Base-by-base conservation (phyloP, 1,284 basidiomycete genomes). In the Moesziomyces sp. region DNA sequence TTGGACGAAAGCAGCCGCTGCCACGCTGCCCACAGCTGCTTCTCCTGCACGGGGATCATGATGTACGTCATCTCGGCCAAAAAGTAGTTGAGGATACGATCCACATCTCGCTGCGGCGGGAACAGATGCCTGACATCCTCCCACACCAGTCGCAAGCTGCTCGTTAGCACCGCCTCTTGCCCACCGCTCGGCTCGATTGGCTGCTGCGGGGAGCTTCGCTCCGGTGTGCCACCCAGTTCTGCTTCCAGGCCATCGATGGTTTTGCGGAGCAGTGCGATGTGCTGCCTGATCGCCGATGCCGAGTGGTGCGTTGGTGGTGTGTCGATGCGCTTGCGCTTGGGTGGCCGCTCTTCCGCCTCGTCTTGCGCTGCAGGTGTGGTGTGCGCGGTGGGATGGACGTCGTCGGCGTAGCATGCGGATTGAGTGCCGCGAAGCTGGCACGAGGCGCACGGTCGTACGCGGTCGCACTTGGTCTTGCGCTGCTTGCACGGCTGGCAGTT, bases 381-480 rank as follows among this genome's bases (percentile, higher is more conserved):
- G 4, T 48, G 21, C 1, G 19, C n/a, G 23, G 46, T 4, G 2
- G 59, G 49, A 5, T 28, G 26, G 26, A 28, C 6, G 6, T 58
- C 59, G 9, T 62, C 59, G 1, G 30, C 35, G 44, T 69, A 69
- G 51, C 66, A 69, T 23, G 38, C 46, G 33, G 62, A 48, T 43
- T 69, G 60, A 19, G 60, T 69, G 7, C 66, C 66, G 11, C 66
- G 24, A 19, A 69, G 45, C 30, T 57, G 50, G 40, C 66, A 69
- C 24, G 60, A 63, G 40, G 66, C 66, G 54, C 72, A 74, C 2
- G 72, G 72, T 11, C 52, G 63, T 38, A 70, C 59, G 14, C 72
- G 58, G 42, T 74, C 72, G 59, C 72, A 74, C 38, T 74, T 74
- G n/a, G 62, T 65, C 53, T 74, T 74, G 44, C 72, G 58, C 33